Base-by-base conservation (phyloP, 352 stramenopile species). In the Nothophytophthora sp. region DNA sequence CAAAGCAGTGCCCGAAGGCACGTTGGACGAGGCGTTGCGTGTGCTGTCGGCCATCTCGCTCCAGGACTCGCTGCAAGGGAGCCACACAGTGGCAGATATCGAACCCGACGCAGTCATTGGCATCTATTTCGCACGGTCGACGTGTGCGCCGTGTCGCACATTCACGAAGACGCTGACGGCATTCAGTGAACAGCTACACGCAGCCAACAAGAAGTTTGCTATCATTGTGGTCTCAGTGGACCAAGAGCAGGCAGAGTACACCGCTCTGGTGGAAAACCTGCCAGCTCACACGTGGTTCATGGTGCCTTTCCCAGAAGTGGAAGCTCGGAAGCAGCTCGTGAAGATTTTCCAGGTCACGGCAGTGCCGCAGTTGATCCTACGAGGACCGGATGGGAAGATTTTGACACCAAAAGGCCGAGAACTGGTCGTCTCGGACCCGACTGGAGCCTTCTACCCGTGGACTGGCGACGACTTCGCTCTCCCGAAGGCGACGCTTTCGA, bases 161-260 rank as follows among this genome's bases (percentile, higher is more conserved):
- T 71, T 92, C 28, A 80, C 72, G 6, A 88, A 82, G 34, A 38
- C 48, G 30, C 42, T 95, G 20, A 68, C 67, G 15, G 36, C 39
- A 19, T 27, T 93, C 22, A 92, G 63, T 2, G 51, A 84, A n/a
- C 50, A 44, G 6, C 48, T 92, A 4, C 56, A 70, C 38, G 25
- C 67, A 28, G 18, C 32, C 9, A 56, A 63, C 27, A 79, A 86
- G 34, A 70, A 76, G 18, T 73, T 95, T 24, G 60, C 74, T 34
- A 51, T 92, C n/a, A 86, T 95, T 44, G 59, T 94, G 3, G 73
- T 95, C 1, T 88, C 83, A 4, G 64, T 88, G 28, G 86, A 95
- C 37, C 63, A 84, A 50, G 76, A 88, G 8, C 67, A 83, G 37
- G 50, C 67, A 15, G 80, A 82, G 8, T 93, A 76, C 20, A 61